These are phyloP conservation scores for Stereocaulon alpinum DNA, from an alignment of 495 filamentous ascomycete species.

Conservation along the genomic window DNA sequence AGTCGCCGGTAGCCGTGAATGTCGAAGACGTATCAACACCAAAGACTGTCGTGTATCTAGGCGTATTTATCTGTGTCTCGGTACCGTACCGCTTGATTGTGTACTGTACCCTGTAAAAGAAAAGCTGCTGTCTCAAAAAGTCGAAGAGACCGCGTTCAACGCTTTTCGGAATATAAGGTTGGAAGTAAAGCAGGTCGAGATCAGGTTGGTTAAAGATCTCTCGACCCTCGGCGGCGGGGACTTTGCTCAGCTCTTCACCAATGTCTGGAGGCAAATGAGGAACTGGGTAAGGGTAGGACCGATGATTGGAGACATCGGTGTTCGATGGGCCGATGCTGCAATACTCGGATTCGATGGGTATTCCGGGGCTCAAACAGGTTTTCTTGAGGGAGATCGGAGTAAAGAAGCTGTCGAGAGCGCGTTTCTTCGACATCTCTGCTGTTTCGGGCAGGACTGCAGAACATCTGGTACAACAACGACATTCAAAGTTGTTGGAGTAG, in stretches of 20 bases:
- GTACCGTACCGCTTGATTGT: constrained; percentile 48
- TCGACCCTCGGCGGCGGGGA: constrained; percentile 30
- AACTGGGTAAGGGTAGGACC: constrained; percentile 54
- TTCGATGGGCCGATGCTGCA: neutral
- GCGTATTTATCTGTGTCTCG: constrained; percentile 54
- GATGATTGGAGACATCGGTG: constrained; percentile 32
- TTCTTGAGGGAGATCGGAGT: constrained; percentile 33
- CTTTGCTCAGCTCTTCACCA: constrained; percentile 25
- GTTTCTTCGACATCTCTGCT: constrained; percentile 29
- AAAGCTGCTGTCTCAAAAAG: constrained; percentile 50
- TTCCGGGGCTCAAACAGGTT: constrained; percentile 2
- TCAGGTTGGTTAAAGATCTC: constrained; percentile 50
- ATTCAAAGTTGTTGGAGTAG: neutral
- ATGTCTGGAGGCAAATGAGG: constrained; percentile 41
- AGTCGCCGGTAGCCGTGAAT: constrained; percentile 31
- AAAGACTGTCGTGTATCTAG: constrained; percentile 62
- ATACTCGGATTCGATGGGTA: neutral
- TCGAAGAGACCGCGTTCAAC: constrained; percentile 50
- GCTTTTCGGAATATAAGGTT: constrained; percentile 48
- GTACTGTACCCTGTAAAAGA: constrained; percentile 66
- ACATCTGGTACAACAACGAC: neutral
- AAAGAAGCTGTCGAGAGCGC: constrained; percentile 45
- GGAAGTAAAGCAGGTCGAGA: constrained; percentile 57
- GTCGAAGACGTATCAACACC: constrained; percentile 52
- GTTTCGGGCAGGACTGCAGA: neutral